Base-by-base conservation (phyloP, 345 rosid species). In the Citrus reticulata region DNA sequence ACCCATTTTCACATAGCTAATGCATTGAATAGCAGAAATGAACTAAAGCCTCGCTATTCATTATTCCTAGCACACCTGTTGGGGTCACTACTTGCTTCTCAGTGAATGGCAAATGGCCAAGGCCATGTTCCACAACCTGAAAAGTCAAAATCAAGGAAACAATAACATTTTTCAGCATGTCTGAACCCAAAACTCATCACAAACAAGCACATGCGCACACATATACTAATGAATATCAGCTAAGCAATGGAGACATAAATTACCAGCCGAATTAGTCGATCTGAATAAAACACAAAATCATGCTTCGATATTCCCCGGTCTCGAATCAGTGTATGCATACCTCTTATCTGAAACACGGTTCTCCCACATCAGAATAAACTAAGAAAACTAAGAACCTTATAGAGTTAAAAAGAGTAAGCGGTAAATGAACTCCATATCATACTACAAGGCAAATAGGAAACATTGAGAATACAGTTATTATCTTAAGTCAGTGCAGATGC, bases 291-390 rank as follows among this genome's bases (percentile, higher is more conserved):
- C 58, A 94, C 95, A 79, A 97, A 97, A 85, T 94, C 99, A 82
- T 94, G 99, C 90, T 94, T 97, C 30, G 99, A 92, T 86, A 94
- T 94, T 67, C 91, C 98, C 75, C 81, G 86, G 85, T 97, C 98
- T 71, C 99, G 94, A 81, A 97, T 97, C 86, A 97, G 88, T 79
- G 99, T 97, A 82, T 97, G 99, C 99, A 97, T 94, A 66, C 98
- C 99, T 90, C 98, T 86, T 80, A 97, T 97, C 98, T 97, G 92
- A 77, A 71, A 82, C 69, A 84, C n/a, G 54, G 55, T 80, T 74
- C 64, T 70, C 68, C 55, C 65, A 16, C 64, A 74, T 80, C 62
- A 87, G 79, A 81, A 46, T 62, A 61, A 79, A 60, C 59, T 46
- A 67, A 72, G 40, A 30, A 46, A 46, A 46, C 51, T 46, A 46